A percentile compares a stretch with the other conserved stretches of the same genome.
These are phyloP conservation scores for Fusarium palustre DNA, from an alignment of 2,329 filamentous ascomycete species.

Conservation along the genomic window DNA sequence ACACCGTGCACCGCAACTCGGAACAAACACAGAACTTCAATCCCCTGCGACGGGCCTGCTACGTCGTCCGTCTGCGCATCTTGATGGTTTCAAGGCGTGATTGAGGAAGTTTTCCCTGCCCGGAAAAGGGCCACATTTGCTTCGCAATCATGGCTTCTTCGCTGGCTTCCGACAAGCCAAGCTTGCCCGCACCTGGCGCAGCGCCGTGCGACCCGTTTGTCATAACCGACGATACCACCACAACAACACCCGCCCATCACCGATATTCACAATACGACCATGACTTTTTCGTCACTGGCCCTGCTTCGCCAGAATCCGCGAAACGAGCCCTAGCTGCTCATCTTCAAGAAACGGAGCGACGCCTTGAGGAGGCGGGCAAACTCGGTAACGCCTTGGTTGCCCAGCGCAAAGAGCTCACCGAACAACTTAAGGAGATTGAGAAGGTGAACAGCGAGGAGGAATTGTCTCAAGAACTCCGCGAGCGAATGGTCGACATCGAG, in stretches of 20 bases:
- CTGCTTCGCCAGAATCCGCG: constrained; percentile 82
- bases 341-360: constrained; percentile 89
- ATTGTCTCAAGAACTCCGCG: constrained; percentile 83
- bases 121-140: constrained; percentile 40
- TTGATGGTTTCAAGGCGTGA: constrained; percentile 47
- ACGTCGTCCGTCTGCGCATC: constrained; percentile 44
- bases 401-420: constrained; percentile 85
- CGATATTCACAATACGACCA: constrained; percentile 87
- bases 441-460: constrained; percentile 80
- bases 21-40: constrained; percentile 20
- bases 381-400: constrained; percentile 88
- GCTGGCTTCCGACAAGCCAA: constrained; percentile 57
- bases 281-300: constrained; percentile 80
- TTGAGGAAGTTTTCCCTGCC: constrained; percentile 44
- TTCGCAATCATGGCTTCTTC: constrained; percentile 58
- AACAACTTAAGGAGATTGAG: constrained; percentile 87
- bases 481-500: constrained; percentile 87
- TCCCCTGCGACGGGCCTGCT: constrained; percentile 45
- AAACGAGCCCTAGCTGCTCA: constrained; percentile 92
- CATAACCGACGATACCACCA: constrained; percentile 54
- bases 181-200: constrained; percentile 54
- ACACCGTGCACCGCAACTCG: constrained; percentile 18
- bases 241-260: constrained; percentile 63
- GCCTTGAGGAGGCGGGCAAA: constrained; percentile 90
- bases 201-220: constrained; percentile 69